A percentile compares a stretch with the other conserved stretches of the same genome.
These are phyloP conservation scores for Salix viminalis DNA, from an alignment of 345 rosid genomes.

Conservation along the genomic window DNA sequence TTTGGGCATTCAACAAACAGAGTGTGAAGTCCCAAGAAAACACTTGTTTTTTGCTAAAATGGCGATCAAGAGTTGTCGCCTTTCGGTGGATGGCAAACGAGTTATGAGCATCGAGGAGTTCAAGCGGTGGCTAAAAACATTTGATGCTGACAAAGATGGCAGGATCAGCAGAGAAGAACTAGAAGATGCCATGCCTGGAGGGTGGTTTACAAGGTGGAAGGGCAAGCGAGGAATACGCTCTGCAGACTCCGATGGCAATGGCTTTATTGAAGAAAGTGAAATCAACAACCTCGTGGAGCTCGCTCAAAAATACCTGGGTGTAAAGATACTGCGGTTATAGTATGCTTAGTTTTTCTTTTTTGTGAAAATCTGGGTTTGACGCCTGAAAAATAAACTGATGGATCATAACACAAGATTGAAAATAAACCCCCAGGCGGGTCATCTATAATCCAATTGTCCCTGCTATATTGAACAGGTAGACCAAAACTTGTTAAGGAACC, in stretches of 20 bases:
- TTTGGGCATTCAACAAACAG: background rate
- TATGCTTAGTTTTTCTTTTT: no score
- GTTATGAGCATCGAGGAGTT: conserved; percentile 8
- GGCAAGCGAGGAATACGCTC: background rate
- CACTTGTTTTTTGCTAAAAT: background rate
- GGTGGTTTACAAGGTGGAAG: conserved; percentile 10
- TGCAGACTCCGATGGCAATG: conserved; percentile 11
- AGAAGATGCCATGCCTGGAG: background rate
- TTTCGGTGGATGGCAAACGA: background rate
- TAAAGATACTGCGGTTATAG: background rate
- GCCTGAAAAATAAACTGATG: no score
- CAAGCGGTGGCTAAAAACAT: background rate
- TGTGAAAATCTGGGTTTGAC: no score
- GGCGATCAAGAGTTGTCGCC: background rate
- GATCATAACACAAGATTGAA: no score
- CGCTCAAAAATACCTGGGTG: conserved; percentile 2
- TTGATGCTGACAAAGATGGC: background rate
- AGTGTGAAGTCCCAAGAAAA: background rate
- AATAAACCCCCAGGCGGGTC: no score
- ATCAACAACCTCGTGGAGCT: background rate
- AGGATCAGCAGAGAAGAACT: conserved; percentile 5
- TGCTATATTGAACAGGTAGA: no score
- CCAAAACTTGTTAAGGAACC: no score
- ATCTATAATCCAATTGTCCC: no score
- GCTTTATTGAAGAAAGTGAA: conserved; percentile 3